These are phyloP conservation scores for Cyberlindnera euphorbiiphila DNA, from an alignment of 805 yeast genomes.

Conservation along the genomic window DNA sequence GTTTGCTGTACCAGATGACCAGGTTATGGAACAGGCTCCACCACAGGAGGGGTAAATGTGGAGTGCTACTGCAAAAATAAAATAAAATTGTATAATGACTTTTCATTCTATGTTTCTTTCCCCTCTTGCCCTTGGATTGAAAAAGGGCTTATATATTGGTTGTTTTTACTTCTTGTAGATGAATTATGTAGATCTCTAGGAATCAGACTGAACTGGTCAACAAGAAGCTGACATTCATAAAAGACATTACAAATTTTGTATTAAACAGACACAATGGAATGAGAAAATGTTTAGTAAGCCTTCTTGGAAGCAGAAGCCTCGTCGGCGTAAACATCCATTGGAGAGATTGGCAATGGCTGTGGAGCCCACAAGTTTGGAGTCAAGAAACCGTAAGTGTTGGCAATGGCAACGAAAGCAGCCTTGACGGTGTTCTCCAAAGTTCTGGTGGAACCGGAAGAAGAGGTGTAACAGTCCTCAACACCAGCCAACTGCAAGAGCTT, in stretches of 20 bases:
- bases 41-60: conserved; percentile 37
- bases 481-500: conserved; percentile 99
- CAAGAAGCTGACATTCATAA: no score
- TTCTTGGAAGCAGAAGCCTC: conserved; percentile 73
- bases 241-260: conserved; percentile 4
- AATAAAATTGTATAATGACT: conserved; percentile 2
- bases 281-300: conserved; percentile 19
- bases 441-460: conserved; percentile 99
- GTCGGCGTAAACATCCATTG: conserved; percentile 91
- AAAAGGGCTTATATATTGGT: conserved; percentile 6
- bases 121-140: conserved; percentile 2
- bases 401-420: conserved; percentile 99
- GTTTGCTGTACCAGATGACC: conserved; percentile 75
- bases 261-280: conserved; percentile 6
- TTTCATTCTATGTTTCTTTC: conserved; percentile 2
- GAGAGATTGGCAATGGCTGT: conserved; percentile 80
- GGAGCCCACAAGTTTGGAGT: conserved; percentile 98
- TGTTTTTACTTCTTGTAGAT: no score
- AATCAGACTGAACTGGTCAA: no score
- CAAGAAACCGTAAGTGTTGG: conserved; percentile 99
- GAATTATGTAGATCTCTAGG: no score
- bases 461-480: conserved; percentile 98
- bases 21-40: conserved; percentile 67
- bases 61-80: no score
- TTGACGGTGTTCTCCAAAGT: conserved; percentile 99